Evolutionary conservation across 441 rosid species (phyloP).

Genomic region (Pelargonium myrrhifolium): DNA sequence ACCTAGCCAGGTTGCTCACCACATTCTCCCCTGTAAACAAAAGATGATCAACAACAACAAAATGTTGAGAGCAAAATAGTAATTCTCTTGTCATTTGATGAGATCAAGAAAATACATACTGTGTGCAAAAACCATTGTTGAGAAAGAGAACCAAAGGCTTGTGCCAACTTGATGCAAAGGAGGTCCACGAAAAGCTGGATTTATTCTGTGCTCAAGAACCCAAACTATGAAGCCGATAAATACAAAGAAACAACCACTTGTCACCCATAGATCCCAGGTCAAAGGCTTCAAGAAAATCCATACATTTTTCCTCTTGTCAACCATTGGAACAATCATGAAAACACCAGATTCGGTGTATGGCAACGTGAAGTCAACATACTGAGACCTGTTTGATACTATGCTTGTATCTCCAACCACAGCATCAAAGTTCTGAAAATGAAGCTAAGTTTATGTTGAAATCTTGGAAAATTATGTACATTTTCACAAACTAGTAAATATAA

Average conservation of each 20-base stretch:
- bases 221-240: constrained; percentile 45
- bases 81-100: too few species aligned
- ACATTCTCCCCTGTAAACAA: constrained; percentile 41
- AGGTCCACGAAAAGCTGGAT: constrained; percentile 50
- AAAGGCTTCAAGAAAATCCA: constrained; percentile 54
- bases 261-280: constrained; percentile 46
- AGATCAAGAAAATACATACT: constrained; percentile 29
- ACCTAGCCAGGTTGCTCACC: constrained; percentile 34
- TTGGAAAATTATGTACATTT: too few species aligned
- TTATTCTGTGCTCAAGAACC: constrained; percentile 49
- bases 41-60: background rate
- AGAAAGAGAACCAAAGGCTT: constrained; percentile 60
- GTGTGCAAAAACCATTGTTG: constrained; percentile 58
- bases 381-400: constrained; percentile 36
- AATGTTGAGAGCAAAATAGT: too few species aligned
- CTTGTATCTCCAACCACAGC: constrained; percentile 57
- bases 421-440: constrained; percentile 29
- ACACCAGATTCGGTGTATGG: constrained; percentile 51
- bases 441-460: background rate
- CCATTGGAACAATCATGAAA: constrained; percentile 35
- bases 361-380: constrained; percentile 44
- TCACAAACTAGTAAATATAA: background rate
- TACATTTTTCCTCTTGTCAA: constrained; percentile 23
- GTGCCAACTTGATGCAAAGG: constrained; percentile 38
- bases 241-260: constrained; percentile 32